phyloP scores from a whole-genome alignment of 768 basidiomycete species.

The Amyloporia xantha region DNA sequence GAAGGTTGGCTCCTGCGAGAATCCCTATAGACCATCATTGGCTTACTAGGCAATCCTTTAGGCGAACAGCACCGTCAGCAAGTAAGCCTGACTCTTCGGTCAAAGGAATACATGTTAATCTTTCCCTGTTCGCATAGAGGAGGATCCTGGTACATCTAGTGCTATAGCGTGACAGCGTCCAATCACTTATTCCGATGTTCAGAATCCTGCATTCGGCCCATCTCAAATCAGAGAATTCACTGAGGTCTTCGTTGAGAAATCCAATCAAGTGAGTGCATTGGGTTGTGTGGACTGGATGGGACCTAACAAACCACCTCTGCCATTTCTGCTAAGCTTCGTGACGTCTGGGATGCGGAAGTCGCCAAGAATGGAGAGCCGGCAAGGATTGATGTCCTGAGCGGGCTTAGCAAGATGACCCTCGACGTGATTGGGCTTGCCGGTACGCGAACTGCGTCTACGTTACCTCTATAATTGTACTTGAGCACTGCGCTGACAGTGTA shows the following conservation, averaged over 20 bases:
- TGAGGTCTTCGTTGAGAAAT: conserved; percentile 49
- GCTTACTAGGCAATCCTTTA: no score
- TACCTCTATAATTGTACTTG: neutral
- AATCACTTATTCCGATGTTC: no score
- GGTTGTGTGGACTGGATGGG: no score
- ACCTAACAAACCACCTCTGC: no score
- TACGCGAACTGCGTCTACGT: neutral
- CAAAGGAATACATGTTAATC: neutral
- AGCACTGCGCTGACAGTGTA: neutral
- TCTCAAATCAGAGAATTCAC: conserved; percentile 53
- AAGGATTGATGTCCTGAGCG: conserved; percentile 27
- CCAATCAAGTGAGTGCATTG: conserved; percentile 33
- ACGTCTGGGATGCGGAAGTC: conserved; percentile 21
- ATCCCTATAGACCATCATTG: no score
- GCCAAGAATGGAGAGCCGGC: conserved; percentile 13
- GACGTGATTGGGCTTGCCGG: conserved; percentile 6
- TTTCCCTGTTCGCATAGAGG: neutral
- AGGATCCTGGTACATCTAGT: conserved; percentile 1
- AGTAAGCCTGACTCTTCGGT: neutral
- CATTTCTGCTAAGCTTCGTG: conserved; percentile 8
- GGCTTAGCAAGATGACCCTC: conserved; percentile 23
- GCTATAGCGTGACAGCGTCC: no score
- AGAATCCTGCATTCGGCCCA: conserved; percentile 65
- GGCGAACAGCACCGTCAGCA: conserved; percentile 5
- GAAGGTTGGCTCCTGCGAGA: conserved; percentile 31